Percentiles rank a stretch among this genome's conserved stretches.
phyloP scores from a whole-genome alignment of 225 moss, liverwort and hornwort genomes.

The Climacium dendroides region DNA sequence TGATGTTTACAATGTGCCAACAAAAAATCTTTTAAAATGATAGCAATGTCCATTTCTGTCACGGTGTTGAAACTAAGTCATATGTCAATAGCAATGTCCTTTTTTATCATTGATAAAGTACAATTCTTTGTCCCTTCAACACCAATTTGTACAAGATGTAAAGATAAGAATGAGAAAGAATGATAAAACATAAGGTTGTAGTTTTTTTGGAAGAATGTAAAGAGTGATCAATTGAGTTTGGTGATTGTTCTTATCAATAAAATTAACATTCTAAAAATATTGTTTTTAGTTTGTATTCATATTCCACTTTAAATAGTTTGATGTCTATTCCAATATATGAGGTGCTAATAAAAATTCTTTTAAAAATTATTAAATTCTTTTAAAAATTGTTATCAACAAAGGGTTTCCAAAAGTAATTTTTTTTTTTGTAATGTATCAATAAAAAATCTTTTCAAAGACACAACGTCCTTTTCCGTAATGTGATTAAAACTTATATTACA shows the following conservation, averaged over 20 bases:
- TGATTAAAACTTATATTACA: accelerated
- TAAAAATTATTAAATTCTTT: background rate
- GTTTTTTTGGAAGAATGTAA: too few relatives aligned
- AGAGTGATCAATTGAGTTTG: background rate
- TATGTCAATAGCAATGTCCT: background rate
- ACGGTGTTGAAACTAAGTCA: background rate
- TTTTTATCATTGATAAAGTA: too few relatives aligned
- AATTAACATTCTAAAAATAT: background rate
- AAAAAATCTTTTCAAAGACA: background rate
- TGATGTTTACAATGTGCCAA: background rate
- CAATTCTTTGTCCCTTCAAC: background rate
- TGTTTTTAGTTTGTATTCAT: accelerated
- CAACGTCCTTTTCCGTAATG: accelerated
- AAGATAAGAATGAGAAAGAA: background rate
- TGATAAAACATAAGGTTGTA: background rate
- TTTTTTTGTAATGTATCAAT: background rate
- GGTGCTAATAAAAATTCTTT: background rate
- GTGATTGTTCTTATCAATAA: background rate
- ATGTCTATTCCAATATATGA: accelerated
- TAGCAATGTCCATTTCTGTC: accelerated
- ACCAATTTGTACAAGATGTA: accelerated
- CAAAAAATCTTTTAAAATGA: accelerated
- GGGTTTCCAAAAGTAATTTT: accelerated
- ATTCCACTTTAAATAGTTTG: too few relatives aligned
- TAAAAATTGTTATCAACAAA: accelerated